Evolutionary conservation across 495 filamentous ascomycete species (phyloP).

Genomic region (Neurospora sp.): DNA sequence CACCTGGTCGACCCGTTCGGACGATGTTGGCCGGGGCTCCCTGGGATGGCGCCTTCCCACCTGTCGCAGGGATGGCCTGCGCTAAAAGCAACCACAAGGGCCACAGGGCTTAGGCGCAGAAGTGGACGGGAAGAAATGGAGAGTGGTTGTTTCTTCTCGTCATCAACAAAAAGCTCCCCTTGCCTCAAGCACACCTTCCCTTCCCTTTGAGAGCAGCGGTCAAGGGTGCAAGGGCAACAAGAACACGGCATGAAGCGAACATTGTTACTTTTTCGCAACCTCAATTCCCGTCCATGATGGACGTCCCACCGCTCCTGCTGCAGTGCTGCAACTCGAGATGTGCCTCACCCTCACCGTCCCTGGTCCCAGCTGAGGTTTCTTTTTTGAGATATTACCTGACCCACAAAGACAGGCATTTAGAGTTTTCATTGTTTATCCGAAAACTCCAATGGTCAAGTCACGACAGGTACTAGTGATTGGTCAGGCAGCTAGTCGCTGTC

Average conservation of each 20-base stretch:
- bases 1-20: constrained; percentile 7
- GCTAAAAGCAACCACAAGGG: neutral
- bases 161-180: neutral
- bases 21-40: constrained; percentile 1
- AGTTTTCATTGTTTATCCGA: neutral
- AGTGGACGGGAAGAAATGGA: neutral
- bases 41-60: neutral
- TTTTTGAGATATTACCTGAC: neutral
- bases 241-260: neutral
- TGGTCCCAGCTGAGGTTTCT: neutral
- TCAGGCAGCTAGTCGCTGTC: neutral
- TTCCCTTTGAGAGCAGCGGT: neutral
- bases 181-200: neutral
- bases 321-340: neutral
- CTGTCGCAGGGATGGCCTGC: neutral
- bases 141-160: neutral
- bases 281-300: neutral
- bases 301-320: neutral
- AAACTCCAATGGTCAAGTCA: neutral
- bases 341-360: neutral
- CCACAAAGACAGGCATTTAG: neutral
- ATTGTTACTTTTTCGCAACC: neutral
- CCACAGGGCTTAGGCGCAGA: neutral
- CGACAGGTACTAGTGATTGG: neutral
- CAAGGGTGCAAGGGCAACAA: neutral